Conservation (phyloP, 352 stramenopile species). For the Pythium oligandrum region DNA sequence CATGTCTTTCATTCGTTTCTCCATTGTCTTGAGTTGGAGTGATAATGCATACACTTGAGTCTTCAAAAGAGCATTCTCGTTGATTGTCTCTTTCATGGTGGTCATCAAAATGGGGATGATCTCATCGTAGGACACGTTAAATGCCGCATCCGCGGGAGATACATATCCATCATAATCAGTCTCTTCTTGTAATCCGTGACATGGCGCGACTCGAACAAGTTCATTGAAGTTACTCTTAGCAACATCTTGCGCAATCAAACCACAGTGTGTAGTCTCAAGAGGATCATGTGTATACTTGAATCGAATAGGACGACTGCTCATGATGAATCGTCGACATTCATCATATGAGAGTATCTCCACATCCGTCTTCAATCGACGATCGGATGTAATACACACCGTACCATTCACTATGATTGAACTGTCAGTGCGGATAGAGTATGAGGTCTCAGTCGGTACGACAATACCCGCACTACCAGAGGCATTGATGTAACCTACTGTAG, state of each 20-base stretch:
- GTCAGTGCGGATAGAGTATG: background rate
- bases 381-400: constrained; percentile 3
- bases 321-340: constrained; percentile 1
- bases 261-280: background rate
- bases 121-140: constrained; percentile 1
- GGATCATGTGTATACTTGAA: too few relatives aligned
- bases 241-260: constrained; percentile 3
- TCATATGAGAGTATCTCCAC: background rate
- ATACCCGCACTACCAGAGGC: background rate
- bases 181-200: too few relatives aligned
- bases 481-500: constrained; percentile 1
- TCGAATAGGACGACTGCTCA: background rate
- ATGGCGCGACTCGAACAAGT: background rate
- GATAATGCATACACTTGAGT: too few relatives aligned
- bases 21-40: too few relatives aligned
- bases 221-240: background rate
- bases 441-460: background rate
- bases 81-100: background rate
- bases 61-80: too few relatives aligned
- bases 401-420: constrained; percentile 4
- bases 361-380: background rate
- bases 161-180: too few relatives aligned
- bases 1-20: too few relatives aligned
- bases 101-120: constrained; percentile 1
- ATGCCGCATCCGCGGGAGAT: background rate